Evolutionary conservation across 75 land plant genomes (phyloP), one percentile per base, ranked within the genome.

Genomic region (Cryptomeria japonica): DNA sequence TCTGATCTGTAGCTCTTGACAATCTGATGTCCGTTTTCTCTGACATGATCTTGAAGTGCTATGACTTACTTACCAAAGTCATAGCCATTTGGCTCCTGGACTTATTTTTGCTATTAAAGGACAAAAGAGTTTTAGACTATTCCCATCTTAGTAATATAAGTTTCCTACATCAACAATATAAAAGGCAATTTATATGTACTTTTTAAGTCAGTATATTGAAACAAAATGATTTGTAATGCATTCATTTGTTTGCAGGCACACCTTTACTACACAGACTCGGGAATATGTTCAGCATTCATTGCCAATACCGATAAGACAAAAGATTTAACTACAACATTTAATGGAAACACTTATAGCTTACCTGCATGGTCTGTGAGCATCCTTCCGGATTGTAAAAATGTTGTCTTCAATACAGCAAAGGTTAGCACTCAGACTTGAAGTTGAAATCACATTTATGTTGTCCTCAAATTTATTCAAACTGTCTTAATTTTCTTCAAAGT

Each of bases 361-460:
- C 99, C 99, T 46, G 95, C 96, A 56, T 98, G 99, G 99, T 98
- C 99, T 85, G 99, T 98, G 79, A 98, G 99, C 93, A 98, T 98
- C 84, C 92, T 98, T 83, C 99, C 99, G 68, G 99, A 97, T 90
- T 98, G 99, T 94, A 95, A 95, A 76, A 93, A 90, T 88, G 99
- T 97, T 14, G 92, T 90, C 18, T 91, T 95, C 90, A 98, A 98
- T 83, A 95, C 97, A 47, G 99, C 99, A 77, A 92, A 98, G 98
- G 99, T 98, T 16, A 87, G 83, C 75, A 75, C 14, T 75, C 77
- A 75, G 37, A 32, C 34, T 13, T 2, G 77, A 75, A 34, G 37
- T 75, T 32, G 77, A 64, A 64, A 64, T 25, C n/a, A 64, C 70
- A 64, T 25, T 64, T 64, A 64, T 64, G 70, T 22, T 25, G 9